Percentiles rank a stretch among this genome's conserved stretches.
These are phyloP conservation scores for Penicillium lagena DNA, from an alignment of 495 filamentous ascomycete species.

Conservation along the genomic window DNA sequence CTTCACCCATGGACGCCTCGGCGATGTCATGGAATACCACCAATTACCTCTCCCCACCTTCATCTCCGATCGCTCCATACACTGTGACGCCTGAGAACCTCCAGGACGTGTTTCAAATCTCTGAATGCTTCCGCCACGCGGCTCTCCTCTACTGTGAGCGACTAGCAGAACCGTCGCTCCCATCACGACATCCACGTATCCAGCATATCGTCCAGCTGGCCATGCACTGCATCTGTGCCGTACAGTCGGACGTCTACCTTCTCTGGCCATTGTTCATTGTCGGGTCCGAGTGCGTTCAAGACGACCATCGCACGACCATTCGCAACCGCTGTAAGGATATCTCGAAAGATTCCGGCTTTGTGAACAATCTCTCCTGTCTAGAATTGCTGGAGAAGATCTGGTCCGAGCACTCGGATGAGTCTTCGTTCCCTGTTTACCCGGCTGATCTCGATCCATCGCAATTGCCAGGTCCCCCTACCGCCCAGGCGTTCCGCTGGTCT, in stretches of 20 bases:
- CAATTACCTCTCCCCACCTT: constrained; percentile 24
- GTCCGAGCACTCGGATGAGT: constrained; percentile 43
- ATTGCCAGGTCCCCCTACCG: constrained; percentile 7
- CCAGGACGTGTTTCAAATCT: constrained; percentile 58
- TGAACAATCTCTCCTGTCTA: constrained; percentile 82
- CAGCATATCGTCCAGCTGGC: constrained; percentile 76
- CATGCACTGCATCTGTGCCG: constrained; percentile 71
- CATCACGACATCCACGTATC: constrained; percentile 71
- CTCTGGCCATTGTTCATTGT: constrained; percentile 93
- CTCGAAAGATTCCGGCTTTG: constrained; percentile 80
- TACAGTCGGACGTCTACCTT: constrained; percentile 80
- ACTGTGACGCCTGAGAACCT: constrained; percentile 31
- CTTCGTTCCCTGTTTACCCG: constrained; percentile 11
- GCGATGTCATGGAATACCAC: constrained; percentile 31
- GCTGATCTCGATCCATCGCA: constrained; percentile 11
- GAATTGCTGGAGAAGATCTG: constrained; percentile 83
- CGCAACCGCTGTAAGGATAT: constrained; percentile 77
- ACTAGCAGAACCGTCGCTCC: constrained; percentile 68
- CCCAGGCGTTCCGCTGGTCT: constrained; percentile 67
- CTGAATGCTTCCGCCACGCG: constrained; percentile 83
- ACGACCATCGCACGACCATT: constrained; percentile 70
- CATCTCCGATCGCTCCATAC: constrained; percentile 18
- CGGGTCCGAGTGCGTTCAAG: constrained; percentile 83
- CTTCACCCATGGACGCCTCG: constrained; percentile 14
- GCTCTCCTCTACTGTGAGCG: constrained; percentile 89